Percentiles rank a stretch among this genome's conserved stretches.
These are phyloP conservation scores for Phytophthora quininea DNA, from an alignment of 352 stramenopile genomes.

Conservation along the genomic window DNA sequence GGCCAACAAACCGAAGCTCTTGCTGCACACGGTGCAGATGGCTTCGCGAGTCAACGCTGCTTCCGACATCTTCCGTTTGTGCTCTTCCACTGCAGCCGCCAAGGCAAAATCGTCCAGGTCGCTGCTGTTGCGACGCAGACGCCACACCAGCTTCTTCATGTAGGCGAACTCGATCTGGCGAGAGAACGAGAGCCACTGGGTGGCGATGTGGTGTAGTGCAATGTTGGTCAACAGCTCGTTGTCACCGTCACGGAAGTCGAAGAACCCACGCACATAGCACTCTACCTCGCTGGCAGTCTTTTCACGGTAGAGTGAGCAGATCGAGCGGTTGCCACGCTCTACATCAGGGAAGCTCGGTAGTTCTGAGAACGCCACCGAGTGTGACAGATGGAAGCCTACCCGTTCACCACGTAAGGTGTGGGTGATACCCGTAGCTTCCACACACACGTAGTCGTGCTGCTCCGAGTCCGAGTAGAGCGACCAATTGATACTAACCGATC, in stretches of 20 bases:
- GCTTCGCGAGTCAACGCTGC: slow-evolving; percentile 14
- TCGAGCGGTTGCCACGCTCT: slow-evolving; percentile 25
- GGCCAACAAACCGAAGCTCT: slow-evolving; percentile 27
- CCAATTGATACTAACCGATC: slow-evolving; percentile 51
- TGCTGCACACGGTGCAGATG: slow-evolving; percentile 23
- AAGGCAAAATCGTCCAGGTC: slow-evolving; percentile 13
- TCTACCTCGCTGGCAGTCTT: slow-evolving; percentile 14
- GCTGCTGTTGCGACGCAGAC: slow-evolving; percentile 11
- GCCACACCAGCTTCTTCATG: slow-evolving; percentile 37
- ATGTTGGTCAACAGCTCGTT: slow-evolving; percentile 30
- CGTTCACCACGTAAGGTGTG: slow-evolving; percentile 25
- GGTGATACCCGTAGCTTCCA: slow-evolving; percentile 44
- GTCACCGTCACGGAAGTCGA: slow-evolving; percentile 28
- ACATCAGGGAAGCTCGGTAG: slow-evolving; percentile 25
- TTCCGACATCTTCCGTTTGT: slow-evolving; percentile 13
- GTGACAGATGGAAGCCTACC: slow-evolving; percentile 51
- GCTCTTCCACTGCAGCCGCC: slow-evolving; percentile 5
- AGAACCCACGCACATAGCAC: slow-evolving; percentile 41
- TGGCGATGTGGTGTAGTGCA: slow-evolving; percentile 26
- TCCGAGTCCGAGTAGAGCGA: slow-evolving; percentile 30
- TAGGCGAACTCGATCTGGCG: slow-evolving; percentile 32
- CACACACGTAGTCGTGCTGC: slow-evolving; percentile 49
- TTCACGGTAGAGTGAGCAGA: slow-evolving; percentile 26
- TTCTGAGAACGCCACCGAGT: slow-evolving; percentile 38
- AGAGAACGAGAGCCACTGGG: slow-evolving; percentile 28